A percentile compares a stretch with the other conserved stretches of the same genome.
Conservation (phyloP, 2,329 filamentous ascomycete genomes). For the Colletotrichum sansevieriae region DNA sequence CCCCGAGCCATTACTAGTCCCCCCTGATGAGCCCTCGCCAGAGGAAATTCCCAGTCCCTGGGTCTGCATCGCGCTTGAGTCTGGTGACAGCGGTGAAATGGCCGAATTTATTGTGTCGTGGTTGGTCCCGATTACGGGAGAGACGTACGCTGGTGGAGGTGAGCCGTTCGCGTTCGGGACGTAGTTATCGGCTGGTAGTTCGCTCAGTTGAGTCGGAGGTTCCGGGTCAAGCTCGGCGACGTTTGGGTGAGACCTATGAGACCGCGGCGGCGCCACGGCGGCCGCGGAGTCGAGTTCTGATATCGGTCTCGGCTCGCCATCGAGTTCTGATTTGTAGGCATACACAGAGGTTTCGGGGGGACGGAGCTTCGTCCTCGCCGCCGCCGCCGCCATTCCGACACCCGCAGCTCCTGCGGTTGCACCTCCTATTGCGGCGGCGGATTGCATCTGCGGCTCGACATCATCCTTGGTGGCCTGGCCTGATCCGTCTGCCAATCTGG, state of each 20-base stretch:
- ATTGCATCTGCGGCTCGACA: constrained; percentile 14
- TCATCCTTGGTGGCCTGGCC: neutral
- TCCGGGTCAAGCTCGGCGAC: constrained; percentile 27
- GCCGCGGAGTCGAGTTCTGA: constrained; percentile 32
- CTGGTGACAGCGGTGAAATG: constrained; percentile 30
- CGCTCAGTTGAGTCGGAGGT: constrained; percentile 13
- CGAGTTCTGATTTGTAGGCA: constrained; percentile 34
- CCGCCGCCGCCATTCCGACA: neutral
- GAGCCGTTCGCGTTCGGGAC: constrained; percentile 17
- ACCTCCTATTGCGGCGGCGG: constrained; percentile 9
- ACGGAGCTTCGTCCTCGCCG: neutral
- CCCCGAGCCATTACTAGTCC: neutral
- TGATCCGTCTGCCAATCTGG: constrained; percentile 3
- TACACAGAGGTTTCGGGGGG: constrained; percentile 2
- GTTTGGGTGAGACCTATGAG: neutral
- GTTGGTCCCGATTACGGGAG: constrained; percentile 12
- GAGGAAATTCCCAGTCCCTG: constrained; percentile 10
- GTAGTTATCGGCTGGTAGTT: constrained; percentile 34
- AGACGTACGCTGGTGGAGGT: constrained; percentile 32
- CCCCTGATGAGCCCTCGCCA: neutral
- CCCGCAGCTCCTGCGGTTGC: neutral
- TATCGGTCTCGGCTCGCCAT: constrained; percentile 24
- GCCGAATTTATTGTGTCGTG: constrained; percentile 18
- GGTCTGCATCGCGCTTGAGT: constrained; percentile 1
- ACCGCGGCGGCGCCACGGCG: constrained; percentile 5